These are phyloP conservation scores for Aspergillus arachidicola DNA, from an alignment of 2,329 filamentous ascomycete genomes.

Conservation along the genomic window DNA sequence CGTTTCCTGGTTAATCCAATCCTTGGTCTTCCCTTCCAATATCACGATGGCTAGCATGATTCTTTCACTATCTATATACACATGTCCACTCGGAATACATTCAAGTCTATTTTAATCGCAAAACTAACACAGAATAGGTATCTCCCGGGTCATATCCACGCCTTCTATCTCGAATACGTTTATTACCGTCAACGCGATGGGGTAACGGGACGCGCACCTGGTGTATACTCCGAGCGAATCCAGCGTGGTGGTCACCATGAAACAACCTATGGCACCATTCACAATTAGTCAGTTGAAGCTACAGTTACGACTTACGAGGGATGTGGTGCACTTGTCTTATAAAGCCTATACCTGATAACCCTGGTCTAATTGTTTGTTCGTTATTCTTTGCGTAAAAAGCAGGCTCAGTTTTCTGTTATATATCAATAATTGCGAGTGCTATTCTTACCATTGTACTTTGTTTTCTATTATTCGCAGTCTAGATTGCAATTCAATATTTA, in stretches of 20 bases:
- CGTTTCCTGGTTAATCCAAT: conserved; percentile 21
- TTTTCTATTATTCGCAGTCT: neutral
- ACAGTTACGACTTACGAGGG: neutral
- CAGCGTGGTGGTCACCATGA: conserved; percentile 37
- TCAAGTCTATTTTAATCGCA: neutral
- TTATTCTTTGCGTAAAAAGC: neutral
- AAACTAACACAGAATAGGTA: conserved; percentile 50
- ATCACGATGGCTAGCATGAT: neutral
- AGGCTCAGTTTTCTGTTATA: neutral
- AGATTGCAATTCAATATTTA: neutral
- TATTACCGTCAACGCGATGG: conserved; percentile 69
- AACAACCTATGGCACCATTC: conserved; percentile 29
- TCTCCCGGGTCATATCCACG: conserved; percentile 76
- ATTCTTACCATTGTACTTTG: neutral
- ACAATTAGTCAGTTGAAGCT: neutral
- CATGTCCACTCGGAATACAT: neutral
- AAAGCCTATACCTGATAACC: neutral
- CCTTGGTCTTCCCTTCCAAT: neutral
- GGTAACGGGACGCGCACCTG: conserved; percentile 33
- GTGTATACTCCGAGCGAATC: conserved; percentile 45
- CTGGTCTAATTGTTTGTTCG: neutral
- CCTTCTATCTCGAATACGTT: conserved; percentile 80
- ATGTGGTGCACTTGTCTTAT: neutral
- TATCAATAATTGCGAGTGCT: neutral
- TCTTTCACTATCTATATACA: neutral